Percentiles rank a stretch among this genome's conserved stretches.
Evolutionary conservation across 768 basidiomycete species (phyloP).

Genomic region (Strobilomyces confusus): DNA sequence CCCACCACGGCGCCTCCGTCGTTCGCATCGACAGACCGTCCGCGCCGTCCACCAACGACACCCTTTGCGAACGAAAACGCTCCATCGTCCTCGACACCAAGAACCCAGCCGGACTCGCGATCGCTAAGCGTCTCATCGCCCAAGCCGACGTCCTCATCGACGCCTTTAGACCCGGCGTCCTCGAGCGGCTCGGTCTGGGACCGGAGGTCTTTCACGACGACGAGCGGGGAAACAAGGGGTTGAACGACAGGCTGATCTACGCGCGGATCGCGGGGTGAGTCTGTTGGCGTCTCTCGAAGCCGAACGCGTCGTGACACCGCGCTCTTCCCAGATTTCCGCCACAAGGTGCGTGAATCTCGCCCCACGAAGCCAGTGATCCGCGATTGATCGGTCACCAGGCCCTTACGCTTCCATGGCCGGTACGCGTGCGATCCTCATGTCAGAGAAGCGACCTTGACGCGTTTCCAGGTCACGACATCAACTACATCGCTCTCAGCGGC

Average conservation of each 20-base stretch:
- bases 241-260: conserved; percentile 65
- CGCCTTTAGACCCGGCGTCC: conserved; percentile 77
- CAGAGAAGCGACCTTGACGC: neutral
- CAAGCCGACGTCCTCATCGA: conserved; percentile 80
- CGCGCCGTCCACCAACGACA: conserved; percentile 38
- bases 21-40: conserved; percentile 68
- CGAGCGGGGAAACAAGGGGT: conserved; percentile 36
- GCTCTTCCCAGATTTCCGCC: conserved; percentile 49
- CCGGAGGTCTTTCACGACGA: conserved; percentile 73
- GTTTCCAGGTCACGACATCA: conserved; percentile 71
- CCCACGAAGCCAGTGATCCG: conserved; percentile 1
- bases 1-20: conserved; percentile 77
- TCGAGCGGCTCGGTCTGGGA: conserved; percentile 73
- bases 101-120: conserved; percentile 48
- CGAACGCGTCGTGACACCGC: neutral
- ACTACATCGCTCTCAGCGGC: conserved; percentile 79
- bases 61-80: conserved; percentile 69
- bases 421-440: conserved; percentile 25
- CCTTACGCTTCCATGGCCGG: conserved; percentile 75
- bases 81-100: conserved; percentile 73
- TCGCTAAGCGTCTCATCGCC: conserved; percentile 54
- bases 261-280: conserved; percentile 73
- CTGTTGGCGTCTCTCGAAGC: neutral
- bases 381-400: conserved; percentile 39
- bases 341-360: conserved; percentile 40